Evolutionary conservation across 768 basidiomycete species (phyloP), one percentile per base, ranked within the genome.

Genomic region (Collybia nuda): DNA sequence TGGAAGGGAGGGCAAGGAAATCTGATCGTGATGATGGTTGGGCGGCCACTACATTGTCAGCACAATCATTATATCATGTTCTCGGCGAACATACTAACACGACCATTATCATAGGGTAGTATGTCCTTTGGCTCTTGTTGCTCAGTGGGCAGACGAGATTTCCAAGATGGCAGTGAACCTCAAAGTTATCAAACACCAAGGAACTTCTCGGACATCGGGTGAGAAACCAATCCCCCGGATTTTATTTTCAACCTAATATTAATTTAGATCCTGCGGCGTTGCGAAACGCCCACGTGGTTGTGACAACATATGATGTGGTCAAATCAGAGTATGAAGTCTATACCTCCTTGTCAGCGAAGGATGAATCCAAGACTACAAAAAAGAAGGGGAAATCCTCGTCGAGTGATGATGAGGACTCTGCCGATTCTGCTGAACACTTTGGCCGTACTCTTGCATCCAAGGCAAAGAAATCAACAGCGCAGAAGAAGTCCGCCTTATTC

Each of bases 141-240:
- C 80, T 11, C 97, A 99, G 66, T 99, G 96, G 96, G 86, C 86
- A 8, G 74, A 81, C 6, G 96, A 99, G 65, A 84, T 93, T 40
- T 66, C 79, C 46, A 90, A 85, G 58, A 84, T 88, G 73, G 82
- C 83, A 0, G 73, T 76, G 2, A 75, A 74, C 1, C 70, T 96
- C 5, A 78, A 74, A 0, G 92, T 96, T 3, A 67, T 86, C 12
- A 83, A 89, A 46, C 94, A 98, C 64, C 93, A 98, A 41, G 97
- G 96, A 0, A 62, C 85, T 5, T 73, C 61, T 24, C 79, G 96
- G 21, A 80, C 90, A 1, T 82, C 82, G 35, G 78, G 90, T 90
- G 55, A 32, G 78, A 60, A 40, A 12, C 8, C n/a, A 44, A 18
- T 15, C 19, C 37, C 6, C 5, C 39, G 19, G 28, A 46, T 36